Conservation (phyloP, 2,329 filamentous ascomycete species). For the Metarhizium album region DNA sequence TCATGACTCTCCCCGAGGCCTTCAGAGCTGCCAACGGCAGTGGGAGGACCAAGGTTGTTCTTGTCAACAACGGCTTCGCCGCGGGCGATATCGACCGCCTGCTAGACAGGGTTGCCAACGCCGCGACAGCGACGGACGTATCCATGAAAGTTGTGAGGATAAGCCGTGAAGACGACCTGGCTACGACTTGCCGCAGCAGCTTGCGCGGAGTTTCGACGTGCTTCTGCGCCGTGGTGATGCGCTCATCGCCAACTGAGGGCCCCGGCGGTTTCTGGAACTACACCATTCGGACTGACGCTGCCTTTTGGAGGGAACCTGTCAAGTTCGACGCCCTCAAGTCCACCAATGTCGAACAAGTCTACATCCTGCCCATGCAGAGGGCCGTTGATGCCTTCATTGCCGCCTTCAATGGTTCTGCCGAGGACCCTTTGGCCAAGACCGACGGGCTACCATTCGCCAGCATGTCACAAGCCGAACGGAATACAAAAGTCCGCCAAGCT, state of each 20-base stretch:
- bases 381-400: constrained; percentile 68
- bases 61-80: constrained; percentile 63
- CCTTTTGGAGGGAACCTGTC: constrained; percentile 43
- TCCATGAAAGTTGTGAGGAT: constrained; percentile 45
- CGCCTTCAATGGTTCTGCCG: constrained; percentile 31
- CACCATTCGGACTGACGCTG: constrained; percentile 65
- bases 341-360: constrained; percentile 67
- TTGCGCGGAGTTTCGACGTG: constrained; percentile 59
- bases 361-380: constrained; percentile 67
- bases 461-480: constrained; percentile 55
- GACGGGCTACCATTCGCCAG: constrained; percentile 70
- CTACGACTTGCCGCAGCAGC: constrained; percentile 50
- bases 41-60: constrained; percentile 59
- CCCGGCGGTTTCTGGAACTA: constrained; percentile 68
- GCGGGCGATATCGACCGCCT: constrained; percentile 64
- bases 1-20: constrained; percentile 56
- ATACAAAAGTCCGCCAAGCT: constrained; percentile 50
- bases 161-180: constrained; percentile 44
- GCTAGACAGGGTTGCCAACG: constrained; percentile 50
- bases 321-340: constrained; percentile 53
- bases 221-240: constrained; percentile 64
- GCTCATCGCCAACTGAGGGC: constrained; percentile 65
- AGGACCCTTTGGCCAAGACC: constrained; percentile 24
- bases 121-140: constrained; percentile 39
- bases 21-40: constrained; percentile 42